Conservation (phyloP, 2,329 filamentous ascomycete species). For the Scedosporium boydii region DNA sequence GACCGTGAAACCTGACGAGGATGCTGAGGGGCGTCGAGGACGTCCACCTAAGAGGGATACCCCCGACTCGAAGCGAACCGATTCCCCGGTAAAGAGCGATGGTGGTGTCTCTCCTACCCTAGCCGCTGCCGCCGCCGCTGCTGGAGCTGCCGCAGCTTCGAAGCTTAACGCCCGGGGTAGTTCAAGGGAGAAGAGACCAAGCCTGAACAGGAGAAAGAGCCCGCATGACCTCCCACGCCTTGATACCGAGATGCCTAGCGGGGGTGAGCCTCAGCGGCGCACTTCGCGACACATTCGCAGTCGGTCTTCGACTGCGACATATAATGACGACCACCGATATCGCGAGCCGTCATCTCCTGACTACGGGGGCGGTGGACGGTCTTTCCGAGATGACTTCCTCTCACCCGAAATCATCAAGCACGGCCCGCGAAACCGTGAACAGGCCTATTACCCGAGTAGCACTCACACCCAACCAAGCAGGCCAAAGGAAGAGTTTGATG, state of each 20-base stretch:
- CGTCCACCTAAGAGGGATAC: background rate
- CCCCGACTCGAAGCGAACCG: background rate
- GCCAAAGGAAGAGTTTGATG: background rate
- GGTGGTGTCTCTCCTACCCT: constrained; percentile 12
- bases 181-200: constrained; percentile 5
- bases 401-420: constrained; percentile 34
- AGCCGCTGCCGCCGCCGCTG: background rate
- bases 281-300: background rate
- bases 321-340: background rate
- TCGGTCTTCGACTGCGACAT: constrained; percentile 2
- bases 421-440: constrained; percentile 30
- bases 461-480: background rate
- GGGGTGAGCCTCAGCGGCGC: background rate
- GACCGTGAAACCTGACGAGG: background rate
- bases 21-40: background rate
- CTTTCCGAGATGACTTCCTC: constrained; percentile 25
- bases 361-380: background rate
- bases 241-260: constrained; percentile 1
- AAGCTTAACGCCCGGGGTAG: background rate
- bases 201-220: constrained; percentile 22
- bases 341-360: background rate
- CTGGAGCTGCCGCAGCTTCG: background rate
- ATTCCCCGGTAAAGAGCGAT: background rate
- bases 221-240: constrained; percentile 16
- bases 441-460: constrained; percentile 22